A percentile compares a stretch with the other conserved stretches of the same genome.
Conservation (phyloP, 345 rosid species). For the Pseudoturritis turrita region DNA sequence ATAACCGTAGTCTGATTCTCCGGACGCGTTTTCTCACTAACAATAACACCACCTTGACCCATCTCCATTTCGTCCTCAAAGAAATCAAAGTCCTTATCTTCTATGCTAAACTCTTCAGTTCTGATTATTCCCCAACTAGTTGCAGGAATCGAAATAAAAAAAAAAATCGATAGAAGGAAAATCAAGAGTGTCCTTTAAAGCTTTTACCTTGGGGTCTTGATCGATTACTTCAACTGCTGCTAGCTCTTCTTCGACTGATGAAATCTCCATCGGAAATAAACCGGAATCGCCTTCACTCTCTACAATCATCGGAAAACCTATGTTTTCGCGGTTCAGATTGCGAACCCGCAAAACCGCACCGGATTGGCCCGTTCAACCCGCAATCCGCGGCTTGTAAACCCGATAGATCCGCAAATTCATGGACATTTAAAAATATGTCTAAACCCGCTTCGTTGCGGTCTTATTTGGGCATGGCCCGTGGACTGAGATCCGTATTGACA, state of each 20-base stretch:
- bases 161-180: conserved; percentile 47
- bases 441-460: too few relatives aligned
- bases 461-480: too few relatives aligned
- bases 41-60: conserved; percentile 18
- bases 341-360: too few relatives aligned
- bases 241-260: conserved; percentile 29
- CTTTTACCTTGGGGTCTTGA: conserved; percentile 35
- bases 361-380: too few relatives aligned
- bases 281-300: too few relatives aligned
- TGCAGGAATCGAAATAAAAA: conserved; percentile 58
- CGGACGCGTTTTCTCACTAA: conserved; percentile 1
- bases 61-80: conserved; percentile 31
- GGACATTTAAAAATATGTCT: too few relatives aligned
- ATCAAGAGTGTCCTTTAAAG: conserved; percentile 29
- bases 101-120: conserved; percentile 24
- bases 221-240: neutral
- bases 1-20: neutral
- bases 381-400: too few relatives aligned
- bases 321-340: too few relatives aligned
- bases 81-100: conserved; percentile 37
- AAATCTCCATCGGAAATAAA: too few relatives aligned
- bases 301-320: too few relatives aligned
- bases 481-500: too few relatives aligned
- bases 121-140: conserved; percentile 44
- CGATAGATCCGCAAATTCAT: too few relatives aligned